phyloP scores from a whole-genome alignment of 192 early-diverging fungal genomes.

The Phycomyces blakesleeanus region DNA sequence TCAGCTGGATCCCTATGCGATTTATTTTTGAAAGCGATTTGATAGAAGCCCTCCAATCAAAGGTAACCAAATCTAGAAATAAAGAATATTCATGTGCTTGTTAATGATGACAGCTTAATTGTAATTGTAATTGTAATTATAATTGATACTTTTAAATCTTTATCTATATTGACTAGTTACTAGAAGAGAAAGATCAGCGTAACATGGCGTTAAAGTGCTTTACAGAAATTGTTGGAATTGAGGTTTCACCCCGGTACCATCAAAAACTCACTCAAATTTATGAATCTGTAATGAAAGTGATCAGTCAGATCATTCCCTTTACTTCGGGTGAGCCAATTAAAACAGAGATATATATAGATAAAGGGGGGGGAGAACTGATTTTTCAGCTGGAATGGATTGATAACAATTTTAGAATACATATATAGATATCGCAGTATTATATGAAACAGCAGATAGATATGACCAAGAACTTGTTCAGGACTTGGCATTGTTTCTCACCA shows the following conservation, averaged over 20 bases:
- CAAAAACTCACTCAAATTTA: background rate
- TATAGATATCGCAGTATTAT: background rate
- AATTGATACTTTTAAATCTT: no score
- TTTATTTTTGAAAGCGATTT: conserved; percentile 15
- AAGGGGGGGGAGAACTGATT: no score
- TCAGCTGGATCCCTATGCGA: conserved; percentile 19
- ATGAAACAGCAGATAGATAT: background rate
- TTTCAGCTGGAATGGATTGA: no score
- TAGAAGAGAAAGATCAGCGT: conserved; percentile 2
- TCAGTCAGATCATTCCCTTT: background rate
- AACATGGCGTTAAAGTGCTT: conserved; percentile 13
- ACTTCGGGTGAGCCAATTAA: background rate
- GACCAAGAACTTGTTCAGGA: conserved; percentile 17
- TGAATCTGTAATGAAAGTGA: conserved; percentile 3
- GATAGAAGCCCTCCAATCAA: conserved; percentile 7
- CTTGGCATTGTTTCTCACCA: conserved; percentile 14
- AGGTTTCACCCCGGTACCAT: conserved; percentile 3
- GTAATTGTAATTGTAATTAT: no score
- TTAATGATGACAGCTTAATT: no score
- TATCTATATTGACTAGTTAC: background rate
- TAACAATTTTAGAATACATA: no score
- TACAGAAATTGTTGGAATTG: conserved; percentile 13
- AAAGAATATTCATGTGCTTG: background rate
- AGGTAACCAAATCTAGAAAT: background rate
- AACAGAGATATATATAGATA: no score